A percentile compares a stretch with the other conserved stretches of the same genome.
phyloP scores from a whole-genome alignment of 2,329 filamentous ascomycete species.

The Albophoma yamanashiensis region DNA sequence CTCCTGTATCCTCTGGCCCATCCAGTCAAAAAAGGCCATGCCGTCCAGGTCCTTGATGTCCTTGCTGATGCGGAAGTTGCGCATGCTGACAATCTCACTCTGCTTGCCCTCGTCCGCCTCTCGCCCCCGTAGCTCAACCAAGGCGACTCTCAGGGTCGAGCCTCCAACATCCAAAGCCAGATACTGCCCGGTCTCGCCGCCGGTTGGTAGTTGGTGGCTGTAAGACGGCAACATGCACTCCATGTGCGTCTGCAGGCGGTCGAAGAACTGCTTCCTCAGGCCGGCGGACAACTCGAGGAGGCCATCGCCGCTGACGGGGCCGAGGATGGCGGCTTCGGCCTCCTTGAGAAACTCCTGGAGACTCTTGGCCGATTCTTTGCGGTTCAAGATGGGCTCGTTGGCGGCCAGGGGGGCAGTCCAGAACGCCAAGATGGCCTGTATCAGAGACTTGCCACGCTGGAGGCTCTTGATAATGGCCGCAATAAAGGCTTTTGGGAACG shows the following conservation, averaged over 20 bases:
- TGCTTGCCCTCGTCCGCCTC: conserved; percentile 24
- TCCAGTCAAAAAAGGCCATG: conserved; percentile 56
- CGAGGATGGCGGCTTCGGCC: conserved; percentile 40
- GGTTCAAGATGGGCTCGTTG: conserved; percentile 15
- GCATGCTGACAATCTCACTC: conserved; percentile 42
- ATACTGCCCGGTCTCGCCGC: conserved; percentile 46
- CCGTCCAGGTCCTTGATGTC: conserved; percentile 47
- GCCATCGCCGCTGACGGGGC: conserved; percentile 32
- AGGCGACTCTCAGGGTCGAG: conserved; percentile 53
- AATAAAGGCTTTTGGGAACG: conserved; percentile 41
- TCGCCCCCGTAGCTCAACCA: conserved; percentile 47
- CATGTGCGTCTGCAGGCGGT: conserved; percentile 38
- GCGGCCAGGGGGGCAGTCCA: conserved; percentile 34
- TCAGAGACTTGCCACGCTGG: conserved; percentile 46
- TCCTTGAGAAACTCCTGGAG: conserved; percentile 45
- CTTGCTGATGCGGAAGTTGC: conserved; percentile 44
- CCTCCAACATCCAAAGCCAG: conserved; percentile 59
- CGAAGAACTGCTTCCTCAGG: conserved; percentile 44
- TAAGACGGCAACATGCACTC: conserved; percentile 57
- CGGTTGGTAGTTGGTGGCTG: conserved; percentile 52
- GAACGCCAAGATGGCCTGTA: conserved; percentile 45
- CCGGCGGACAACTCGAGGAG: conserved; percentile 34
- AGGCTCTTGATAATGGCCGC: conserved; percentile 47
- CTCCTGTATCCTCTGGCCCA: conserved; percentile 49
- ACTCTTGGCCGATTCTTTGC: conserved; percentile 13